These are phyloP conservation scores for Sporothrix brasiliensis DNA, from an alignment of 2,329 filamentous ascomycete species.

Conservation along the genomic window DNA sequence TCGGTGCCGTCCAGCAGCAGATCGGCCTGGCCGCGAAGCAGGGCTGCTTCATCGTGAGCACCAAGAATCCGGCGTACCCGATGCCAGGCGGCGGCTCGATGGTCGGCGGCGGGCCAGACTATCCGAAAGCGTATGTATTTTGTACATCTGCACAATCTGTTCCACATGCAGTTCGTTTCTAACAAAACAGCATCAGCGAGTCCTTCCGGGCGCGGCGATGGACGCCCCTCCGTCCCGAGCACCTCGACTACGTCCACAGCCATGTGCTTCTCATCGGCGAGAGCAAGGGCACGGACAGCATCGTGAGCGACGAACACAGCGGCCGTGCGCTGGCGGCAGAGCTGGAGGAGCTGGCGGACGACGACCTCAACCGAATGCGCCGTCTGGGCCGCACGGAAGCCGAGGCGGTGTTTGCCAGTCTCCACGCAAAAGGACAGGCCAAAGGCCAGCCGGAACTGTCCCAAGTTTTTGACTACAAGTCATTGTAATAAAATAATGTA, in stretches of 20 bases:
- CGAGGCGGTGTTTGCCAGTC: constrained; percentile 51
- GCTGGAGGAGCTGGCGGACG: constrained; percentile 72
- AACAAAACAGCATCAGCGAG: constrained; percentile 33
- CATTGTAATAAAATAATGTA: not conserved
- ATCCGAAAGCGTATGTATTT: constrained; percentile 64
- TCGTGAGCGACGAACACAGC: constrained; percentile 60
- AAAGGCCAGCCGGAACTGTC: constrained; percentile 17
- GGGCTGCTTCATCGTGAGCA: constrained; percentile 76
- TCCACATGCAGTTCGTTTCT: not conserved
- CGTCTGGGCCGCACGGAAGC: constrained; percentile 53
- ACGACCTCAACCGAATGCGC: constrained; percentile 69
- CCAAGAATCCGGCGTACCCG: constrained; percentile 75
- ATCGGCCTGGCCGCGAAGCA: constrained; percentile 67
- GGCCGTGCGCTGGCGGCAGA: constrained; percentile 68
- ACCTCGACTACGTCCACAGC: constrained; percentile 73
- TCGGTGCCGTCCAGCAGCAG: constrained; percentile 73
- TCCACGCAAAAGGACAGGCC: constrained; percentile 44
- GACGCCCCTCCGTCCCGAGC: constrained; percentile 71
- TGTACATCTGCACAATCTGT: no score
- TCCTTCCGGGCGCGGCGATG: constrained; percentile 71
- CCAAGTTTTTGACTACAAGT: constrained; percentile 22
- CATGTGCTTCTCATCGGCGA: constrained; percentile 82
- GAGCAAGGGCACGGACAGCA: constrained; percentile 59
- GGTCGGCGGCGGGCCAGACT: constrained; percentile 58
- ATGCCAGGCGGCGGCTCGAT: constrained; percentile 66